Evolutionary conservation across 1,284 basidiomycete genomes (phyloP), one percentile per base, ranked within the genome.

Genomic region (Leccinum griseonigrum): DNA sequence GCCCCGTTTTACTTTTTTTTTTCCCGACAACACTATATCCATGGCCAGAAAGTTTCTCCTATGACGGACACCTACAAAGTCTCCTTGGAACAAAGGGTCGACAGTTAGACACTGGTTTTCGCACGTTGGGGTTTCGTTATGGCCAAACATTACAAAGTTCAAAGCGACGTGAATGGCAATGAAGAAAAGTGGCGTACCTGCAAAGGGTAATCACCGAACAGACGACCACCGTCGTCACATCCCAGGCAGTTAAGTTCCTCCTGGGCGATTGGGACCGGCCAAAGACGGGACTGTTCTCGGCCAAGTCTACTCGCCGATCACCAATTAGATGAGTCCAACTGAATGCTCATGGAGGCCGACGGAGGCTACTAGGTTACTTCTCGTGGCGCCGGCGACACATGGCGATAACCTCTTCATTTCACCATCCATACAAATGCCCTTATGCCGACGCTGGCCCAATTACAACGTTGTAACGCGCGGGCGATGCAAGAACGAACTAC

Each of bases 131-230:
- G 34, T 16, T 61, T 62, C 63, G 31, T 62, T 46, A 56, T 14
- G 36, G 32, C 28, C 61, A 9, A 59, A 16, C 46, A 38, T 28
- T 31, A 13, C 50, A 36, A 65, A 26, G 28, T 46, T 48, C 50
- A 32, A 46, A 9, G 22, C 32, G 22, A 58, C 43, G 11, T 52
- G 38, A 38, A 58, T 26, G 40, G 38, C 6, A 31, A 50, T 43
- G 22, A 26, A 22, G 34, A 7, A 58, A 48, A 38, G 50, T n/a
- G 34, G n/a, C 48, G 51, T 64, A 38, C 57, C 51, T 40, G 58
- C 58, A 61, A 64, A 67, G 32, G 38, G 57, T 22, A 68, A 55
- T 51, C 32, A 29, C 54, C 52, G 40, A 38, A 52, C 64, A 22
- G n/a, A 62, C 54, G 8, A 56, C 31, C 64, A 48, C 32, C 32